Evolutionary conservation across 2,329 filamentous ascomycete species (phyloP).

Genomic region (Claviceps capensis): DNA sequence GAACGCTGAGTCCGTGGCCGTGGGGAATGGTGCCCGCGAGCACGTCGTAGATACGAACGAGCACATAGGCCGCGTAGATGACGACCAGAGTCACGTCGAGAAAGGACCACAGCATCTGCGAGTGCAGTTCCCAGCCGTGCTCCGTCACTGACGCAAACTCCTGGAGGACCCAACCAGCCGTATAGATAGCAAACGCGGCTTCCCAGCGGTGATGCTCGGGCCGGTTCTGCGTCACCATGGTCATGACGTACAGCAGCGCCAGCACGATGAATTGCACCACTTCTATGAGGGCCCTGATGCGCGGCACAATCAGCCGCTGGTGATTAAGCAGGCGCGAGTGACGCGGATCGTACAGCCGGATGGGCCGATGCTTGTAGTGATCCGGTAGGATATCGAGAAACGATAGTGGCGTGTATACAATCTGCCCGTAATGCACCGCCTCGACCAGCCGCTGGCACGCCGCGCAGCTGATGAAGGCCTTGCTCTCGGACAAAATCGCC

Average conservation of each 20-base stretch:
- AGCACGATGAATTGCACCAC: slow-evolving; percentile 51
- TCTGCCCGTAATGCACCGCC: slow-evolving; percentile 52
- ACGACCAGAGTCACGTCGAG: slow-evolving; percentile 54
- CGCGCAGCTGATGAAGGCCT: slow-evolving; percentile 49
- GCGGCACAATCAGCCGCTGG: slow-evolving; percentile 56
- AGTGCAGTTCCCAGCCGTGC: slow-evolving; percentile 54
- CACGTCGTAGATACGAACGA: slow-evolving; percentile 44
- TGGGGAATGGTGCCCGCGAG: slow-evolving; percentile 29
- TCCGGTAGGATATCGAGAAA: slow-evolving; percentile 64
- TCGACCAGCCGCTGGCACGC: slow-evolving; percentile 58
- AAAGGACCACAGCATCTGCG: slow-evolving; percentile 63
- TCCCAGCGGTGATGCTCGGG: slow-evolving; percentile 36
- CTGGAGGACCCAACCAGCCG: slow-evolving; percentile 53
- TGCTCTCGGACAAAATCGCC: slow-evolving; percentile 58
- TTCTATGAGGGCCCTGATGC: slow-evolving; percentile 53
- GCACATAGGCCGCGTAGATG: slow-evolving; percentile 49
- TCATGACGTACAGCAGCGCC: slow-evolving; percentile 45
- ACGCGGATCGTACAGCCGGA: slow-evolving; percentile 55
- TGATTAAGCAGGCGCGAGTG: slow-evolving; percentile 55
- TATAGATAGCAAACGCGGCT: slow-evolving; percentile 48
- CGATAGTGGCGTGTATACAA: slow-evolving; percentile 56
- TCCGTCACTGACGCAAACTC: slow-evolving; percentile 52
- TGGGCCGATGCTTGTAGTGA: slow-evolving; percentile 57
- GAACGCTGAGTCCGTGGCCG: slow-evolving; percentile 47
- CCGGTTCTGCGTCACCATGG: slow-evolving; percentile 45